Base-by-base conservation (phyloP, 805 yeast genomes). In the Starmerella etchellsii region DNA sequence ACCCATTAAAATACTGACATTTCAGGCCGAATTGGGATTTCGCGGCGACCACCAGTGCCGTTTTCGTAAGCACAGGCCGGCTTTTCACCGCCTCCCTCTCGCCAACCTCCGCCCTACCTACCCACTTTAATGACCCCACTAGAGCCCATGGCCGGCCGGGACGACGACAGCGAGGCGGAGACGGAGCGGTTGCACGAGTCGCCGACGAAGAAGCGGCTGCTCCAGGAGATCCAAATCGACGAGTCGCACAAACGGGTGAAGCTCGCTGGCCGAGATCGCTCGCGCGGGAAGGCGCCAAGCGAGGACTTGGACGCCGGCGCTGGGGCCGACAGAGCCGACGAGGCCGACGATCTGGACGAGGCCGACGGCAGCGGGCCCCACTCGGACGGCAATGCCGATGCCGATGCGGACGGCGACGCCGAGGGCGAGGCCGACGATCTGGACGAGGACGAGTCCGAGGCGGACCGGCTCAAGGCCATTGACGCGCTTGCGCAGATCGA, bases 401-500 rank as follows among this genome's bases (percentile, higher is more conserved):
- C 47, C 30, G 8, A 27, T 27, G n/a, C 8, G n/a, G n/a, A 15
- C 11, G 54, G 46, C 13, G 55, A 47, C 7, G 55, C 45, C 11
- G 51, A 53, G 10, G 53, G 54, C 25, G 25, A 27, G 16, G 43
- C 37, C 21, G 50, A 40, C 4, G 59, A 46, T 8, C 55, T 48
- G 6, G 51, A 40, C 33, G 48, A 48, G 13, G 42, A 48, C 18
- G 52, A 37, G 8, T 51, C 47, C 19, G 54, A 49, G 37, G 60
- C 57, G 42, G 59, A 59, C 16, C 64, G 91, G 13, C 67, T 70
- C 42, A 67, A 69, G 21, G 94, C 94, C 2, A 65, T 88, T 39
- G 70, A 72, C 37, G 79, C 74, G 39, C 71, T 91, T 39, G 78
- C 85, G 2, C 73, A 71, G 20, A 84, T 91, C 43, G 98, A 91